Conservation (phyloP, 129 eudicot species). For the Flaveria sonorensis region DNA sequence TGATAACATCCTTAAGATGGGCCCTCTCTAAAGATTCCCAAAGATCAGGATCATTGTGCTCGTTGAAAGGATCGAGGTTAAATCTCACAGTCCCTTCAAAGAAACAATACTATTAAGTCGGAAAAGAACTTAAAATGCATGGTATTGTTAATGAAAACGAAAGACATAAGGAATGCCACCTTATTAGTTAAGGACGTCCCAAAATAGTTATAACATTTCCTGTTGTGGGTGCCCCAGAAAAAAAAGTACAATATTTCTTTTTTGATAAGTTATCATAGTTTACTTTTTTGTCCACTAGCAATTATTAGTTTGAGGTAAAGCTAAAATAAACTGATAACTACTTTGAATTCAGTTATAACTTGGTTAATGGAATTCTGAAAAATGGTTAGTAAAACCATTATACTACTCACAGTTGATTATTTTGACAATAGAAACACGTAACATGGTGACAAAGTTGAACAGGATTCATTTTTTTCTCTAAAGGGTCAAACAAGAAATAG, state of each 20-base stretch:
- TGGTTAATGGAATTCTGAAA: not conserved
- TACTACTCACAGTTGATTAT: not conserved
- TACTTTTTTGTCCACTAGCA: not conserved
- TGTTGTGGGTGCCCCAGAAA: not conserved
- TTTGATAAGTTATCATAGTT: not conserved
- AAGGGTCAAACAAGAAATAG: not conserved
- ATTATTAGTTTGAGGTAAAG: not conserved
- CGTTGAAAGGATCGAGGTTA: conserved; percentile 92
- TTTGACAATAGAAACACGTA: not conserved
- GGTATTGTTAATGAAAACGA: not conserved
- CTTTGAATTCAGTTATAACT: not conserved
- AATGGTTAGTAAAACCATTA: not conserved
- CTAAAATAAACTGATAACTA: not conserved
- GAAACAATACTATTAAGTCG: conserved; percentile 13
- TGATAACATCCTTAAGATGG: conserved; percentile 78
- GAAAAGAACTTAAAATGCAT: conserved; percentile 5
- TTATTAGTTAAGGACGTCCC: not conserved
- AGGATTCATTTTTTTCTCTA: not conserved
- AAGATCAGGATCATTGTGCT: conserved; percentile 88
- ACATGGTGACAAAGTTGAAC: conserved; percentile 4
- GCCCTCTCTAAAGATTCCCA: conserved; percentile 99
- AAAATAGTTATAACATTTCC: not conserved
- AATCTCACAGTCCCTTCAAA: conserved; percentile 81
- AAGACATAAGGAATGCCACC: not conserved
- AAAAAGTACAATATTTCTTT: not conserved